phyloP scores from a whole-genome alignment of 1,284 basidiomycete genomes.

The Puccinia sorghi region DNA sequence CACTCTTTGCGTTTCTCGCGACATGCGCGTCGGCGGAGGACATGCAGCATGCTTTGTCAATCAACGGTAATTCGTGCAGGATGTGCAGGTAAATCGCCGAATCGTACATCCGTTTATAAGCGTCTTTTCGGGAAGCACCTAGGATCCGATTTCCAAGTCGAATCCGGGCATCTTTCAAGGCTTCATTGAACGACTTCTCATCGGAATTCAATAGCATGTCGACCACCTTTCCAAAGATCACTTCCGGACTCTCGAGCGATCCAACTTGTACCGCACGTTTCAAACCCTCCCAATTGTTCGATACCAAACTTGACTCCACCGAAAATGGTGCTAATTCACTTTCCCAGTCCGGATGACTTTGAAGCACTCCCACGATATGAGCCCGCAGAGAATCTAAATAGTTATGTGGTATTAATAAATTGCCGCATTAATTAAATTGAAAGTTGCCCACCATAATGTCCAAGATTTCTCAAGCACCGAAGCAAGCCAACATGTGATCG shows the following conservation, averaged over 20 bases:
- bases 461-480: slow-evolving; percentile 87
- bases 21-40: slow-evolving; percentile 20
- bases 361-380: slow-evolving; percentile 85
- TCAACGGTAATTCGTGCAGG: slow-evolving; percentile 81
- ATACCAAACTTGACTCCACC: slow-evolving; percentile 92
- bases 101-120: slow-evolving; percentile 84
- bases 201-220: slow-evolving; percentile 71
- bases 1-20: slow-evolving; percentile 24
- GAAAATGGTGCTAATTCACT: slow-evolving; percentile 76
- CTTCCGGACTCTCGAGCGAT: slow-evolving; percentile 64
- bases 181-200: slow-evolving; percentile 32
- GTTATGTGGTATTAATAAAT: neutral
- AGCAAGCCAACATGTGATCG: slow-evolving; percentile 86
- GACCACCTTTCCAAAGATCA: slow-evolving; percentile 78
- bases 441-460: slow-evolving; percentile 84
- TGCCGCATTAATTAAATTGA: neutral
- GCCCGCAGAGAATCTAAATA: slow-evolving; percentile 84
- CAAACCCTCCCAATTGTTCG: slow-evolving; percentile 87
- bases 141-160: slow-evolving; percentile 75
- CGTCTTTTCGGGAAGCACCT: slow-evolving; percentile 70
- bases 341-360: slow-evolving; percentile 81
- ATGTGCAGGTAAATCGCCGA: slow-evolving; percentile 82
- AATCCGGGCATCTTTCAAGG: slow-evolving; percentile 48
- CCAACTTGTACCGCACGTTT: slow-evolving; percentile 63
- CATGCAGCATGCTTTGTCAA: slow-evolving; percentile 62